phyloP scores from a whole-genome alignment of 768 basidiomycete species.

The Coprinopsis cinerea region DNA sequence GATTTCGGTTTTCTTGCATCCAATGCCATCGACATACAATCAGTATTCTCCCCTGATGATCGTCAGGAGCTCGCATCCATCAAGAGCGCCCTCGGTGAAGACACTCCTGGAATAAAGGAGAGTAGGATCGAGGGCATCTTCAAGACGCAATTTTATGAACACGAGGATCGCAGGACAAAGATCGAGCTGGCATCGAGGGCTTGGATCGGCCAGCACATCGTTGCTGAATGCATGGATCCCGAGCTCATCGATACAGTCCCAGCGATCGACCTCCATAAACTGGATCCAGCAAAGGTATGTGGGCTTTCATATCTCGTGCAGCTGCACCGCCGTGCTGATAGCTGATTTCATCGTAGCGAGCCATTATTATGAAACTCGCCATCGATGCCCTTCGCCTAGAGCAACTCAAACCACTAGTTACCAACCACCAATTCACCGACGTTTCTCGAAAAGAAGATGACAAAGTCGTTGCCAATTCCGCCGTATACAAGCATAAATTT shows the following conservation, averaged over 20 bases:
- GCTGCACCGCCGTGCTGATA: slow-evolving; percentile 4
- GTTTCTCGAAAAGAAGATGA: slow-evolving; percentile 11
- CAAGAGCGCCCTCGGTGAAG: slow-evolving; percentile 32
- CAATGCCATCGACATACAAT: slow-evolving; percentile 55
- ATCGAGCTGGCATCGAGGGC: slow-evolving; percentile 38
- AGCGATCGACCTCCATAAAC: slow-evolving; percentile 38
- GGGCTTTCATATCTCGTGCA: neutral
- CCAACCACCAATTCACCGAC: slow-evolving; percentile 34
- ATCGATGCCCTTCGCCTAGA: slow-evolving; percentile 41
- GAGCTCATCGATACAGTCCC: slow-evolving; percentile 35
- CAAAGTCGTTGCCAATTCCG: slow-evolving; percentile 1
- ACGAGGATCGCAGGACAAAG: slow-evolving; percentile 22
- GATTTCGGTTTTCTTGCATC: slow-evolving; percentile 37
- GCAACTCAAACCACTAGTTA: slow-evolving; percentile 38
- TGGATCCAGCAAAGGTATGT: slow-evolving; percentile 12
- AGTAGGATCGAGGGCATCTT: slow-evolving; percentile 34
- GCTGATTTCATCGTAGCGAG: slow-evolving; percentile 18
- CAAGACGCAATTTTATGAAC: slow-evolving; percentile 29
- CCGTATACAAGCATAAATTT: slow-evolving; percentile 16
- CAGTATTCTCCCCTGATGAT: slow-evolving; percentile 30
- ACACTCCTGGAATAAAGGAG: slow-evolving; percentile 24
- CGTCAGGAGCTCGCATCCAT: slow-evolving; percentile 39
- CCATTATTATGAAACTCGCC: slow-evolving; percentile 39
- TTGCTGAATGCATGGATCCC: slow-evolving; percentile 34
- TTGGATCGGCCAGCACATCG: slow-evolving; percentile 46